phyloP scores from a whole-genome alignment of 2,329 filamentous ascomycete genomes.

The Escovopsis sp. region DNA sequence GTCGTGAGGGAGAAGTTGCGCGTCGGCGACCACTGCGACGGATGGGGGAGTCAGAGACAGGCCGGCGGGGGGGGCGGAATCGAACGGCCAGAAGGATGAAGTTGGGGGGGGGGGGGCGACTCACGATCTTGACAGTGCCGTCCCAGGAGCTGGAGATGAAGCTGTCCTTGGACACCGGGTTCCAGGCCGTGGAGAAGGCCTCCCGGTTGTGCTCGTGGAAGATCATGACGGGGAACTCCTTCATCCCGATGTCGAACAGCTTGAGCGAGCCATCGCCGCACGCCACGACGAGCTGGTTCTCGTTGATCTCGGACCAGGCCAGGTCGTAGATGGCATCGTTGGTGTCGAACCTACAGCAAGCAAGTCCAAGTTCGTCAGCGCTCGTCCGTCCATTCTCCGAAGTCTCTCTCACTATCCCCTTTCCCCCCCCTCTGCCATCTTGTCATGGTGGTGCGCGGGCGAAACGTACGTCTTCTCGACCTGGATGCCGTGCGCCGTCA shows the following conservation, averaged over 20 bases:
- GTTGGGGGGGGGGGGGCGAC: constrained; percentile 8
- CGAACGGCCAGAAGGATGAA: neutral
- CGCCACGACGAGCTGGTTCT: constrained; percentile 80
- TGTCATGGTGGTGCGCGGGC: neutral
- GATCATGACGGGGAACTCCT: constrained; percentile 75
- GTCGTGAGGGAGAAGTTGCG: constrained; percentile 63
- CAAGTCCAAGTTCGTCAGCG: too few relatives aligned
- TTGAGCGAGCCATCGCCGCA: constrained; percentile 91
- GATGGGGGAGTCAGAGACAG: neutral
- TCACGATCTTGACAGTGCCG: constrained; percentile 76
- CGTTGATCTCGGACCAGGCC: constrained; percentile 90
- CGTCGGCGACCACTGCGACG: constrained; percentile 63
- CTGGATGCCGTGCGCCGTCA: constrained; percentile 72
- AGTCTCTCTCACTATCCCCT: neutral
- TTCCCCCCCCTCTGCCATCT: too few relatives aligned
- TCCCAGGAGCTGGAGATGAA: constrained; percentile 94
- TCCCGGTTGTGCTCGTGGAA: constrained; percentile 92
- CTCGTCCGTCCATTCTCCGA: neutral
- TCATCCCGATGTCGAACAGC: constrained; percentile 72
- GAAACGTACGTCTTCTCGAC: constrained; percentile 62
- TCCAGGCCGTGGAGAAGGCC: constrained; percentile 88
- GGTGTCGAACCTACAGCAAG: constrained; percentile 62
- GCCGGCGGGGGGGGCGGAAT: neutral
- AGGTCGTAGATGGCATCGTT: constrained; percentile 95
- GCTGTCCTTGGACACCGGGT: constrained; percentile 74